Evolutionary conservation across 352 stramenopile genomes (phyloP).

Genomic region (Ophiocytium majus): DNA sequence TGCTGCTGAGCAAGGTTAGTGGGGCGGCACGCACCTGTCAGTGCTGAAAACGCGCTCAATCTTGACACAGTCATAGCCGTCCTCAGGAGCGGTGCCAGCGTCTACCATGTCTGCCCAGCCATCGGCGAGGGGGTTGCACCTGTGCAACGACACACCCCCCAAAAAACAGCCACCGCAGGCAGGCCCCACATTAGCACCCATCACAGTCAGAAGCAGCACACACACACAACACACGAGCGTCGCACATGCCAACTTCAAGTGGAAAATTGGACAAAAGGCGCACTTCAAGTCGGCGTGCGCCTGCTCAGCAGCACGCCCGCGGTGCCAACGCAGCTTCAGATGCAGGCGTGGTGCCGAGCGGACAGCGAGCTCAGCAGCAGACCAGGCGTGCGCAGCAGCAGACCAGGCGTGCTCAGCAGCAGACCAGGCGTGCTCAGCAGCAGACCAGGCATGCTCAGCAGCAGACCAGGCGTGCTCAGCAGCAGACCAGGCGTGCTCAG

Average conservation of each 20-base stretch:
- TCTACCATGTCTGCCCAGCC: constrained; percentile 21
- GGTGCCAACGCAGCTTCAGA: background rate
- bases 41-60: constrained; percentile 22
- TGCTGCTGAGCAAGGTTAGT: background rate
- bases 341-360: too few relatives aligned
- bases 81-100: background rate
- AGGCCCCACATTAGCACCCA: background rate
- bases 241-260: background rate
- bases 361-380: too few relatives aligned
- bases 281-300: background rate
- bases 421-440: too few relatives aligned
- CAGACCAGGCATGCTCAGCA: too few relatives aligned
- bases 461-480: too few relatives aligned
- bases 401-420: too few relatives aligned
- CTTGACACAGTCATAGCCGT: constrained; percentile 18
- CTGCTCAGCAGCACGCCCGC: background rate
- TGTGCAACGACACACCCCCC: background rate
- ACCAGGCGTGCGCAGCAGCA: too few relatives aligned
- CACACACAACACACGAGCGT: background rate
- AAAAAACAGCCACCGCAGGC: too few relatives aligned
- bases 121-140: constrained; percentile 11
- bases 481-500: too few relatives aligned
- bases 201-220: background rate
- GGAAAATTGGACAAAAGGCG: background rate
- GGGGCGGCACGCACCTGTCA: background rate